Percentiles rank a stretch among this genome's conserved stretches.
These are phyloP conservation scores for Tetrapisispora iriomotensis DNA, from an alignment of 805 yeast species.

Conservation along the genomic window DNA sequence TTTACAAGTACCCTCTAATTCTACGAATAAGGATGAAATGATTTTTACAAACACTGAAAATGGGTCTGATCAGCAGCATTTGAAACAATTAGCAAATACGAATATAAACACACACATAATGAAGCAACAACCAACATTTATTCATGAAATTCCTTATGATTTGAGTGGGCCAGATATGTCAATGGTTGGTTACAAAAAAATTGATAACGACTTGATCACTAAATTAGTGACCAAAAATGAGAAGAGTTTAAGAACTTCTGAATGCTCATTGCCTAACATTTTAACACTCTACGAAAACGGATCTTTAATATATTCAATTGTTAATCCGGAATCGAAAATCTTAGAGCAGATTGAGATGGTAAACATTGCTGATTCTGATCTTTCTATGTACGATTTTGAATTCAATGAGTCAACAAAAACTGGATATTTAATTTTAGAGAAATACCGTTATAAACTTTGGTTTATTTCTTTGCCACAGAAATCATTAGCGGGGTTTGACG, in stretches of 20 bases:
- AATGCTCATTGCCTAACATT: slow-evolving; percentile 7
- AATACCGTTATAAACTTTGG: slow-evolving; percentile 46
- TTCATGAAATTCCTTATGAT: slow-evolving; percentile 21
- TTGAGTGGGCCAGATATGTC: slow-evolving; percentile 20
- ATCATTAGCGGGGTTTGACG: neutral
- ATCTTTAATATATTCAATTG: slow-evolving; percentile 9
- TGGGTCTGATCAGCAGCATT: neutral
- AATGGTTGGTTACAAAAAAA: slow-evolving; percentile 14
- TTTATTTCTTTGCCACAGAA: slow-evolving; percentile 42
- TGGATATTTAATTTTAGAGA: slow-evolving; percentile 59
- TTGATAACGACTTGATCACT: slow-evolving; percentile 21
- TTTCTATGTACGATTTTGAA: slow-evolving; percentile 75
- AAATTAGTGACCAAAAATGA: slow-evolving; percentile 13
- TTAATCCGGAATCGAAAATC: neutral
- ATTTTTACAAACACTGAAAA: neutral
- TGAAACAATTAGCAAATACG: neutral
- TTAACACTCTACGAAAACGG: slow-evolving; percentile 17
- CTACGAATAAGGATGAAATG: neutral
- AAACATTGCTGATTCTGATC: slow-evolving; percentile 34
- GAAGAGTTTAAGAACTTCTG: slow-evolving; percentile 5
- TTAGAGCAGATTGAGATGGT: slow-evolving; percentile 10
- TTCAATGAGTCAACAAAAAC: slow-evolving; percentile 48
- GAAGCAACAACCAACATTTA: slow-evolving; percentile 21
- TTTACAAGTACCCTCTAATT: too few species aligned
- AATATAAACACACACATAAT: slow-evolving; percentile 6